These are phyloP conservation scores for Elsinoe arachidis DNA, from an alignment of 2,329 filamentous ascomycete genomes.

Conservation along the genomic window DNA sequence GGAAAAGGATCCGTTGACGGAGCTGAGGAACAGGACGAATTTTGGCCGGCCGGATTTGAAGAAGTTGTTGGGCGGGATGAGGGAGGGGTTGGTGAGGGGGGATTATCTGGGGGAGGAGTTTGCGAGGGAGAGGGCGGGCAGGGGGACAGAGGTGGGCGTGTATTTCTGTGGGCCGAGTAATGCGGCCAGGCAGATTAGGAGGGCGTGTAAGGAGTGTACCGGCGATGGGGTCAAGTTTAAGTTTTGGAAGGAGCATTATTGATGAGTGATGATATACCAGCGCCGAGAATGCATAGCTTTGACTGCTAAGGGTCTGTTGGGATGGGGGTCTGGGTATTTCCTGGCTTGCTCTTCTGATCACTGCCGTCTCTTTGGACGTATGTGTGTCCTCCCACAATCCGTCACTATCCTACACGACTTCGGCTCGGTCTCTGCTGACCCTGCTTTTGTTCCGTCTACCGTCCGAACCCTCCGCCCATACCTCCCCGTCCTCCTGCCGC, in stretches of 20 bases:
- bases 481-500: constrained; percentile 51
- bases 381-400: neutral
- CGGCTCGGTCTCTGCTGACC: too few relatives aligned
- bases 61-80: constrained; percentile 72
- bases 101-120: constrained; percentile 70
- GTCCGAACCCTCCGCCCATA: constrained; percentile 36
- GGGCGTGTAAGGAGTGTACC: constrained; percentile 65
- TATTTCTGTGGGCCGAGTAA: constrained; percentile 93
- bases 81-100: constrained; percentile 75
- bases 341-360: neutral
- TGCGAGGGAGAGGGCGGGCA: constrained; percentile 53
- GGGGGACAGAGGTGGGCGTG: constrained; percentile 80
- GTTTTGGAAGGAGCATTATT: constrained; percentile 95
- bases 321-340: neutral
- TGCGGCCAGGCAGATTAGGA: constrained; percentile 72
- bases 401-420: neutral
- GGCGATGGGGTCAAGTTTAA: constrained; percentile 79
- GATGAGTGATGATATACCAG: constrained; percentile 16
- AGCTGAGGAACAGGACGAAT: constrained; percentile 81
- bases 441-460: neutral
- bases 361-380: neutral
- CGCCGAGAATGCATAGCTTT: neutral
- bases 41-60: constrained; percentile 89
- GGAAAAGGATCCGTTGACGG: constrained; percentile 81
- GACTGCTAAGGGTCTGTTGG: too few relatives aligned